Conservation (phyloP, 2,329 filamentous ascomycete species). For the Ceratocystiopsis sp. region DNA sequence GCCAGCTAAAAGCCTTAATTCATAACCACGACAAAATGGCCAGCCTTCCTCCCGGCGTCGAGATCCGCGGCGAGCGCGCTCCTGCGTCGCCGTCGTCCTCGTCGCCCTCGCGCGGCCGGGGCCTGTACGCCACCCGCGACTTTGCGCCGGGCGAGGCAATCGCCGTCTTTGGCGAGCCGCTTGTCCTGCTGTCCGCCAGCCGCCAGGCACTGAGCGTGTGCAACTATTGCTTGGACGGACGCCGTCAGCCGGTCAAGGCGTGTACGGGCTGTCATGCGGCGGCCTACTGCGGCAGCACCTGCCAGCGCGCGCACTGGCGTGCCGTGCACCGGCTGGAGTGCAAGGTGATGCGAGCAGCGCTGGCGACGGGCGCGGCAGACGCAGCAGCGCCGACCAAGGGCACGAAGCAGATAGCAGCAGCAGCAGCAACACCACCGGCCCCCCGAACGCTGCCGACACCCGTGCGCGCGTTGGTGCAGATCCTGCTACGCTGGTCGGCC, state of each 20-base stretch:
- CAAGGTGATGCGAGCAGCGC: conserved; percentile 23
- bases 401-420: too few relatives aligned
- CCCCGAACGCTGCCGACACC: conserved; percentile 31
- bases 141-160: conserved; percentile 30
- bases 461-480: conserved; percentile 34
- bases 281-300: conserved; percentile 35
- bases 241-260: conserved; percentile 11
- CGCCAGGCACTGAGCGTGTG: conserved; percentile 26
- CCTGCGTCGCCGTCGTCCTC: not conserved
- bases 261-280: conserved; percentile 37
- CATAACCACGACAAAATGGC: too few relatives aligned
- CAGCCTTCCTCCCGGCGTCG: conserved; percentile 4
- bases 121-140: conserved; percentile 24
- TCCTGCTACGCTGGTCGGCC: conserved; percentile 22
- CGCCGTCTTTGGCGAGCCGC: conserved; percentile 24
- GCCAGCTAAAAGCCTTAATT: too few relatives aligned
- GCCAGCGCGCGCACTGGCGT: conserved; percentile 38
- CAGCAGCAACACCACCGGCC: conserved; percentile 6
- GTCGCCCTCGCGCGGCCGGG: conserved; percentile 16
- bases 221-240: conserved; percentile 27
- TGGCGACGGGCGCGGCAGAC: conserved; percentile 5
- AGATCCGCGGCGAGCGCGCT: conserved; percentile 8
- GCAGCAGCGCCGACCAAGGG: conserved; percentile 1
- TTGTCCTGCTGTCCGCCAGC: conserved; percentile 30
- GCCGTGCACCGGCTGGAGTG: conserved; percentile 38